Percentiles rank a stretch among this genome's conserved stretches.
These are phyloP conservation scores for Rhypophila decipiens DNA, from an alignment of 495 filamentous ascomycete species.

Conservation along the genomic window DNA sequence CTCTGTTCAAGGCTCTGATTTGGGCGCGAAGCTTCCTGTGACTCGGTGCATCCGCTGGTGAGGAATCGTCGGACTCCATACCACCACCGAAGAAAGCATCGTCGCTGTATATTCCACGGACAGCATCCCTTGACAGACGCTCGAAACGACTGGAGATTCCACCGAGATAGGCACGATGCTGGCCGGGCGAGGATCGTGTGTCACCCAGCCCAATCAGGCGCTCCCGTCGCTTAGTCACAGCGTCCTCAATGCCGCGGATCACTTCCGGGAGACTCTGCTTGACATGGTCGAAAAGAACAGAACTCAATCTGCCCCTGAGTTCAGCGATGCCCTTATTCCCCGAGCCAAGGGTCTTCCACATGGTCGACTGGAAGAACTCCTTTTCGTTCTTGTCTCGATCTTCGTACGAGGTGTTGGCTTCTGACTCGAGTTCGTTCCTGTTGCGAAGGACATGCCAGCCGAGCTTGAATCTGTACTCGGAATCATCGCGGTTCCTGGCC, in stretches of 20 bases:
- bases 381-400: slow-evolving; percentile 36
- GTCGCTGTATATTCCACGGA: slow-evolving; percentile 51
- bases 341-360: slow-evolving; percentile 41
- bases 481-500: slow-evolving; percentile 52
- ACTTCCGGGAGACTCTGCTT: too few relatives aligned
- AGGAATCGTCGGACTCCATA: slow-evolving; percentile 27
- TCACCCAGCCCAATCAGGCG: slow-evolving; percentile 43
- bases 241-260: slow-evolving; percentile 46
- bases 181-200: slow-evolving; percentile 35
- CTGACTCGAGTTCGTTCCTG: too few relatives aligned
- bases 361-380: slow-evolving; percentile 35
- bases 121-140: slow-evolving; percentile 42
- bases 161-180: slow-evolving; percentile 50
- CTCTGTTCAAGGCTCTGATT: too few relatives aligned
- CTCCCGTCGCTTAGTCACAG: slow-evolving; percentile 22
- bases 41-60: too few relatives aligned
- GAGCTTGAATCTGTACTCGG: slow-evolving; percentile 54
- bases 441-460: slow-evolving; percentile 72
- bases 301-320: too few relatives aligned
- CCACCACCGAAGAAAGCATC: slow-evolving; percentile 48
- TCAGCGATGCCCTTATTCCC: too few relatives aligned
- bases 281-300: too few relatives aligned
- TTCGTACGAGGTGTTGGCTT: too few relatives aligned
- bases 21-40: too few relatives aligned
- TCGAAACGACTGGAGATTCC: slow-evolving; percentile 45